Conservation (phyloP, 352 stramenopile genomes). For the Globisporangium acanthophoron region DNA sequence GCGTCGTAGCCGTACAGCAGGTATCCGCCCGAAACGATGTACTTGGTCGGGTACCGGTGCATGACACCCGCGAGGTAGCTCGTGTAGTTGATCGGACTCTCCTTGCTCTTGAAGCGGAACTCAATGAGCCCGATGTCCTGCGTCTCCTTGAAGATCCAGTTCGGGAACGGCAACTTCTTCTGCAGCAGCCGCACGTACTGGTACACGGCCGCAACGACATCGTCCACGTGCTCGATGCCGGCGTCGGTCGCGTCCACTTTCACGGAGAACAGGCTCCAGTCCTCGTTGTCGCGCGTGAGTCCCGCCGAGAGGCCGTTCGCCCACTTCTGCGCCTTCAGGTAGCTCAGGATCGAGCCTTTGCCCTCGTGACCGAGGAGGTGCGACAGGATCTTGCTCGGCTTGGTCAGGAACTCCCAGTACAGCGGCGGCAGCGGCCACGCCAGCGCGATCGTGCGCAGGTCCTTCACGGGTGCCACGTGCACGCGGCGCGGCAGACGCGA, state of each 20-base stretch:
- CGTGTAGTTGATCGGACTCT: conserved; percentile 64
- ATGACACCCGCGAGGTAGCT: conserved; percentile 62
- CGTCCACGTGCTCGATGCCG: conserved; percentile 52
- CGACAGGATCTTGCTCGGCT: conserved; percentile 81
- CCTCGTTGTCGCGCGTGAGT: conserved; percentile 62
- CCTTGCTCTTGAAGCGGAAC: conserved; percentile 79
- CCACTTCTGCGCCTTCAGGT: conserved; percentile 84
- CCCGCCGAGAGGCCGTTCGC: conserved; percentile 61
- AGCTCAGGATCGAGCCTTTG: conserved; percentile 88
- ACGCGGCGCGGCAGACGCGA: conserved; percentile 32
- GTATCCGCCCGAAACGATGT: conserved; percentile 57
- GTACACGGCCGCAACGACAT: conserved; percentile 59
- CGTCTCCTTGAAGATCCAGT: conserved; percentile 69
- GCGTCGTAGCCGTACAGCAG: conserved; percentile 66
- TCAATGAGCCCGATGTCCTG: conserved; percentile 49
- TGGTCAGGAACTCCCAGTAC: conserved; percentile 53
- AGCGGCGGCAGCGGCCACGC: conserved; percentile 56
- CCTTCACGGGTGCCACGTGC: conserved; percentile 61
- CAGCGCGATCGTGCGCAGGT: conserved; percentile 66
- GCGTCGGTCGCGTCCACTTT: conserved; percentile 66
- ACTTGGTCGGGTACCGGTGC: conserved; percentile 55
- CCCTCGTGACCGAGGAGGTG: conserved; percentile 95
- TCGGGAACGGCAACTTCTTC: conserved; percentile 10
- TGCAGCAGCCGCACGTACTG: conserved; percentile 63
- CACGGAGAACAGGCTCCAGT: conserved; percentile 62